phyloP scores from a whole-genome alignment of 768 basidiomycete species.

The Chlorophyllum brunneum region DNA sequence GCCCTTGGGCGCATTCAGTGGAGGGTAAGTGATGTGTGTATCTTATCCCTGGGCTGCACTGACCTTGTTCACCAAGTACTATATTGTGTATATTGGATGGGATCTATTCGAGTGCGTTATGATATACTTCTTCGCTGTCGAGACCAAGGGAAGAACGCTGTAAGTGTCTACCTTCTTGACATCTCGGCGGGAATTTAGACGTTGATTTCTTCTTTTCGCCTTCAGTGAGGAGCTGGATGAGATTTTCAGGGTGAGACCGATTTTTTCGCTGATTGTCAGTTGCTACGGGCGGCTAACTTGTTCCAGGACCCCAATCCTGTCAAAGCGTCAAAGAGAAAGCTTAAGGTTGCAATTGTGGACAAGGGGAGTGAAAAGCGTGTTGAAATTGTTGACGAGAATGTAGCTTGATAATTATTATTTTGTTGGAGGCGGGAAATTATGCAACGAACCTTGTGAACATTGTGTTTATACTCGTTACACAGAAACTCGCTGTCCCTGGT shows the following conservation, averaged over 20 bases:
- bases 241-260: constrained; percentile 30
- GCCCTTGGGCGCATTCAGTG: constrained; percentile 31
- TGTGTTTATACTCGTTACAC: too few species aligned
- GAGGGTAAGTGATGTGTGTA: constrained; percentile 25
- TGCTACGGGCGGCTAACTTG: not conserved
- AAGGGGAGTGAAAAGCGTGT: constrained; percentile 23
- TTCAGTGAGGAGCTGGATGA: constrained; percentile 38
- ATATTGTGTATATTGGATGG: constrained; percentile 37
- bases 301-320: constrained; percentile 36
- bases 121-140: constrained; percentile 37
- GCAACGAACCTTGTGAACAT: too few species aligned
- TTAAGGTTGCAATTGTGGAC: constrained; percentile 35
- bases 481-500: not conserved
- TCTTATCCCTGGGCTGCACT: not conserved
- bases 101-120: constrained; percentile 35
- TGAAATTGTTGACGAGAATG: constrained; percentile 10
- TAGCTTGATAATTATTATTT: not conserved
- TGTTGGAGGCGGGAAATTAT: not conserved
- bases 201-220: not conserved
- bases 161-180: constrained; percentile 18
- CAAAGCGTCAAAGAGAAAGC: constrained; percentile 34
- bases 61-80: constrained; percentile 21
- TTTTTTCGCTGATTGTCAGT: not conserved
- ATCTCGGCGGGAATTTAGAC: not conserved
- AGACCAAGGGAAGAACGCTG: constrained; percentile 40